Evolutionary conservation across 2,329 filamentous ascomycete species (phyloP).

Genomic region (Aspergillus chevalieri): DNA sequence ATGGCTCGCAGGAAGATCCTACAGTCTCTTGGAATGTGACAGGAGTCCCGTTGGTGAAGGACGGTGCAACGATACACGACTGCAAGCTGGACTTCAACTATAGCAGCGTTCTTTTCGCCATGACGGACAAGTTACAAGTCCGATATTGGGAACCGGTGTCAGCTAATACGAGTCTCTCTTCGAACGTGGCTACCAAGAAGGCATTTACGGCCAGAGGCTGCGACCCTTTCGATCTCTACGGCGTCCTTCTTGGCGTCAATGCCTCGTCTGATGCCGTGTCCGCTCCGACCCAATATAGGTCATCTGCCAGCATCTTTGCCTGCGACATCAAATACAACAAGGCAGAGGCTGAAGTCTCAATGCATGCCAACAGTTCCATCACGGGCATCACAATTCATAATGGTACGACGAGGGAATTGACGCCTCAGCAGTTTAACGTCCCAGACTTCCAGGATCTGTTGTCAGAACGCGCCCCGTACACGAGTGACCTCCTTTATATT

Average conservation of each 20-base stretch:
- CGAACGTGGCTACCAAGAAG: constrained; percentile 8
- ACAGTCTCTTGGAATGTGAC: constrained; percentile 23
- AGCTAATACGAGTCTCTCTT: constrained; percentile 5
- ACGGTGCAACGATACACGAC: constrained; percentile 6
- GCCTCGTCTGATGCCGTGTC: constrained; percentile 10
- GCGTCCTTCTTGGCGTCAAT: constrained; percentile 27
- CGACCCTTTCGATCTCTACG: constrained; percentile 27
- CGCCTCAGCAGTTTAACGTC: constrained; percentile 21
- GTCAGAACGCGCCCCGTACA: constrained; percentile 25
- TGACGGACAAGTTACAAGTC: constrained; percentile 26
- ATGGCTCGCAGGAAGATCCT: constrained; percentile 11
- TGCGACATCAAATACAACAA: constrained; percentile 26
- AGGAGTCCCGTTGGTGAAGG: constrained; percentile 17
- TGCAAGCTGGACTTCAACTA: constrained; percentile 27
- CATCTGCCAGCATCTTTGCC: constrained; percentile 25
- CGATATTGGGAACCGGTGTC: constrained; percentile 30
- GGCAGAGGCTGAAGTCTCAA: constrained; percentile 21
- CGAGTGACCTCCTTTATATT: constrained; percentile 29
- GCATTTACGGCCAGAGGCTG: constrained; percentile 22
- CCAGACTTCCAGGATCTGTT: constrained; percentile 26
- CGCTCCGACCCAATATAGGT: constrained; percentile 10
- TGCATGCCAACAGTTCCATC: constrained; percentile 32
- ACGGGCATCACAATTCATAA: constrained; percentile 16
- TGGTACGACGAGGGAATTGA: constrained; percentile 15
- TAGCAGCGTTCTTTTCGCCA: constrained; percentile 21